Percentiles rank a stretch among this genome's conserved stretches.
Evolutionary conservation across 805 yeast species (phyloP).

Genomic region (Candida anglica): DNA sequence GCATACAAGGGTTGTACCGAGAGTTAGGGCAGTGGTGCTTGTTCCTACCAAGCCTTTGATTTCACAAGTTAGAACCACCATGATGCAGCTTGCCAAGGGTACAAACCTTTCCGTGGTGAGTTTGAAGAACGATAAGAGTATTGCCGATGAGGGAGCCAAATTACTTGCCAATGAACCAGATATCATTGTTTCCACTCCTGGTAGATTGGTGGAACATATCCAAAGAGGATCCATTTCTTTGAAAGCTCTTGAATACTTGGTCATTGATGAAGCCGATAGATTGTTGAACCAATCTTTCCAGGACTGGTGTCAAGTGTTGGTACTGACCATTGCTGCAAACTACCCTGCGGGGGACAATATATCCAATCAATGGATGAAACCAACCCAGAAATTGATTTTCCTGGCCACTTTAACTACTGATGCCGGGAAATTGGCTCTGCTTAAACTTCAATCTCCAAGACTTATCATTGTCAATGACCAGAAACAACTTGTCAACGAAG

Average conservation of each 20-base stretch:
- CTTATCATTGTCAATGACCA: conserved; percentile 68
- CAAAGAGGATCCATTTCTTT: conserved; percentile 40
- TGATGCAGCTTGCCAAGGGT: conserved; percentile 60
- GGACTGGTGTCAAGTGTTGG: conserved; percentile 75
- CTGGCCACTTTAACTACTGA: conserved; percentile 94
- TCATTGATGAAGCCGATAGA: conserved; percentile 81
- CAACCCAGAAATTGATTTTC: conserved; percentile 65
- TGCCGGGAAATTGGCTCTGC: conserved; percentile 75
- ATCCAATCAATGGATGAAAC: conserved; percentile 29
- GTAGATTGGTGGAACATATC: conserved; percentile 77
- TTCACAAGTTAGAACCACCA: conserved; percentile 70
- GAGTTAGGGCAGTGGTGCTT: conserved; percentile 68
- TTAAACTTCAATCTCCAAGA: conserved; percentile 69
- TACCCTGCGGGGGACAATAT: conserved; percentile 14
- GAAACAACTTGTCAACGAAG: too few species aligned
- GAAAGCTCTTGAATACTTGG: conserved; percentile 53
- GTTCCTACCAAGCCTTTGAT: conserved; percentile 91
- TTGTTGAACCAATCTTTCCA: conserved; percentile 85
- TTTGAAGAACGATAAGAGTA: conserved; percentile 49
- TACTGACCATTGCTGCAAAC: conserved; percentile 26
- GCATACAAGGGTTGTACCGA: conserved; percentile 60
- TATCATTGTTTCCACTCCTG: conserved; percentile 69
- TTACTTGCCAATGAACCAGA: conserved; percentile 54
- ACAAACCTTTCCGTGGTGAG: conserved; percentile 62
- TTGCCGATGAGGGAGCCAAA: conserved; percentile 59